phyloP scores from a whole-genome alignment of 768 basidiomycete genomes.

The Tricholoma hemisulphureum region DNA sequence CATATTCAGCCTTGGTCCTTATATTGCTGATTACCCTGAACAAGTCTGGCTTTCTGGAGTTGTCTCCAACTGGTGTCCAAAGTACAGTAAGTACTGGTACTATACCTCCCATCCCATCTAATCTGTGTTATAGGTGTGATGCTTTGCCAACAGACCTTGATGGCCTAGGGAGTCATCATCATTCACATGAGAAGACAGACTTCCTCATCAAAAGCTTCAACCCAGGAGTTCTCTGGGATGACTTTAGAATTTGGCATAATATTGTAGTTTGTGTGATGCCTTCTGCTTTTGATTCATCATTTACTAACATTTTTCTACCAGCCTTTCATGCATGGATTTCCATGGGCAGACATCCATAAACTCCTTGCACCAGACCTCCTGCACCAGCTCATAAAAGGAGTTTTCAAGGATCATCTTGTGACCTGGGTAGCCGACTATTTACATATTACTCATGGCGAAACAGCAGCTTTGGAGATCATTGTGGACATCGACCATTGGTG shows the following conservation, averaged over 20 bases:
- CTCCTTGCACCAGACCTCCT: constrained; percentile 15
- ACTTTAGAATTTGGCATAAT: not conserved
- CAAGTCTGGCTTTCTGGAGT: too few species aligned
- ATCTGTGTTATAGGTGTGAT: constrained; percentile 5
- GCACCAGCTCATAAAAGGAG: not conserved
- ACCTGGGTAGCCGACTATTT: too few species aligned
- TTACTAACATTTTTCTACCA: constrained; percentile 4
- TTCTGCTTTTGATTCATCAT: not conserved
- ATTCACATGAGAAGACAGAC: not conserved
- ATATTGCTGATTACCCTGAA: too few species aligned
- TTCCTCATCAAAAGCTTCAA: not conserved
- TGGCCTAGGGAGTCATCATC: too few species aligned
- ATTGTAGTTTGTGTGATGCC: not conserved
- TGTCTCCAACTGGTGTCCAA: constrained; percentile 31
- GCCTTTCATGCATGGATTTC: constrained; percentile 29
- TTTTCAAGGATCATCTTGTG: constrained; percentile 19
- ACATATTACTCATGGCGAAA: too few species aligned
- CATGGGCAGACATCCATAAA: constrained; percentile 32
- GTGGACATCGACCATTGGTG: too few species aligned
- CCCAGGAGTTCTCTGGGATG: too few species aligned
- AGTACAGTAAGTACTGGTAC: constrained; percentile 13
- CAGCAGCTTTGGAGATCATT: too few species aligned
- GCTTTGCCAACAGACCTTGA: constrained; percentile 1
- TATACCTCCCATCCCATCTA: not conserved
- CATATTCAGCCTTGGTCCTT: too few species aligned